These are phyloP conservation scores for Ceratocystiopsis sp. DNA, from an alignment of 2,329 filamentous ascomycete genomes.

Conservation along the genomic window DNA sequence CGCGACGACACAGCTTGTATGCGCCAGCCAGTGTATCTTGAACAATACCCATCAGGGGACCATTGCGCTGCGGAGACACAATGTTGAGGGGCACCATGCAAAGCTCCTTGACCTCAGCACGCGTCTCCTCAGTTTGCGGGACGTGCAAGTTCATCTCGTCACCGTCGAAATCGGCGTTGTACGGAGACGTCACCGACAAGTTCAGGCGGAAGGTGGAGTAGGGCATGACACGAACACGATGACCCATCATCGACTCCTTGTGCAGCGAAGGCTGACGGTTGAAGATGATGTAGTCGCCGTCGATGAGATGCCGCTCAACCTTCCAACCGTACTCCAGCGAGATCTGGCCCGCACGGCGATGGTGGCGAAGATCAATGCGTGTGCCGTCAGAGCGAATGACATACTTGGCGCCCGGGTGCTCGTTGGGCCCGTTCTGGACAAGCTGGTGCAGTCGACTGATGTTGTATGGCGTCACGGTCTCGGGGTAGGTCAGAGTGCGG, in stretches of 20 bases:
- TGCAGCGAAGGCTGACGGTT: slow-evolving; percentile 98
- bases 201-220: slow-evolving; percentile 98
- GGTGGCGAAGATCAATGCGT: slow-evolving; percentile 85
- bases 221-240: slow-evolving; percentile 93
- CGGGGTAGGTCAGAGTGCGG: slow-evolving; percentile 82
- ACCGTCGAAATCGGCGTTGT: slow-evolving; percentile 99
- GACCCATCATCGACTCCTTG: slow-evolving; percentile 99
- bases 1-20: slow-evolving; percentile 90
- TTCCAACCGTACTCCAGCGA: slow-evolving; percentile 94
- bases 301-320: slow-evolving; percentile 89
- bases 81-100: slow-evolving; percentile 98
- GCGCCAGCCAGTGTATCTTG: slow-evolving; percentile 93
- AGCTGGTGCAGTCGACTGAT: slow-evolving; percentile 79
- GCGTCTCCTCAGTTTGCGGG: slow-evolving; percentile 90
- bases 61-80: slow-evolving; percentile 92
- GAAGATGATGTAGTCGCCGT: slow-evolving; percentile 97
- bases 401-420: slow-evolving; percentile 91
- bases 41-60: slow-evolving; percentile 97
- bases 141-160: slow-evolving; percentile 99
- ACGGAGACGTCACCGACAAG: slow-evolving; percentile 90
- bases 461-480: slow-evolving; percentile 96
- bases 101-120: slow-evolving; percentile 82
- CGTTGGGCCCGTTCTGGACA: slow-evolving; percentile 84
- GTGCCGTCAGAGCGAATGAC: slow-evolving; percentile 89
- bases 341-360: slow-evolving; percentile 73